Conservation (phyloP, 179 eudicot genomes). For the Drosera spatulata region DNA sequence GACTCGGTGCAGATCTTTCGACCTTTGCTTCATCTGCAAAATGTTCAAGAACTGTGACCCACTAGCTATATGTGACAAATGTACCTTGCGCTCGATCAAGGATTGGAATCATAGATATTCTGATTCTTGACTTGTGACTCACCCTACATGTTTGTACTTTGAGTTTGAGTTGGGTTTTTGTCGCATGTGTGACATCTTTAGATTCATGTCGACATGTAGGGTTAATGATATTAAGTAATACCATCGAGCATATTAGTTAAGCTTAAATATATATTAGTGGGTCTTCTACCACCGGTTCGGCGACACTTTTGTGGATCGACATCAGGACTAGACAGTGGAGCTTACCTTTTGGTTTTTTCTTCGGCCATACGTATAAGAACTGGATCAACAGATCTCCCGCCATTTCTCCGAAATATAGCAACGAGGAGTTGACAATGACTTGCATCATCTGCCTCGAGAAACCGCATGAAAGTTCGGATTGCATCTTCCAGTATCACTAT, state of each 20-base stretch:
- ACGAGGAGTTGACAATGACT: slow-evolving; percentile 43
- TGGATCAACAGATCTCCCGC: slow-evolving; percentile 40
- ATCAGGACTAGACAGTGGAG: background rate
- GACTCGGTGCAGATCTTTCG: slow-evolving; percentile 44
- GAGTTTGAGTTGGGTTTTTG: too few species aligned
- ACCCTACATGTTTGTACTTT: too few species aligned
- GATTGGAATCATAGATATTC: too few species aligned
- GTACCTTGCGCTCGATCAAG: too few species aligned
- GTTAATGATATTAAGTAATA: too few species aligned
- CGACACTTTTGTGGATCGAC: background rate
- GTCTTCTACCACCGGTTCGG: too few species aligned
- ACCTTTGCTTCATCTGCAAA: slow-evolving; percentile 64
- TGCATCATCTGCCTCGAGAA: slow-evolving; percentile 70
- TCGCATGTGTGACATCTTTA: too few species aligned
- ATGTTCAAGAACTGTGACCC: background rate
- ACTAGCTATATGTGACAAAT: too few species aligned
- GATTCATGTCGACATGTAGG: too few species aligned
- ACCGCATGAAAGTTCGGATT: slow-evolving; percentile 73
- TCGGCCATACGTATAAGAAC: slow-evolving; percentile 42
- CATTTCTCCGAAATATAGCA: slow-evolving; percentile 35
- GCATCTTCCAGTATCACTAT: slow-evolving; percentile 64
- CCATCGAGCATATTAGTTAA: too few species aligned
- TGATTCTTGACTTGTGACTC: too few species aligned
- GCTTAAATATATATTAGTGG: too few species aligned
- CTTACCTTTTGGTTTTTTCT: slow-evolving; percentile 56